phyloP scores from a whole-genome alignment of 1,139 yeast genomes.

The Nakaseomyces bracarensis region DNA sequence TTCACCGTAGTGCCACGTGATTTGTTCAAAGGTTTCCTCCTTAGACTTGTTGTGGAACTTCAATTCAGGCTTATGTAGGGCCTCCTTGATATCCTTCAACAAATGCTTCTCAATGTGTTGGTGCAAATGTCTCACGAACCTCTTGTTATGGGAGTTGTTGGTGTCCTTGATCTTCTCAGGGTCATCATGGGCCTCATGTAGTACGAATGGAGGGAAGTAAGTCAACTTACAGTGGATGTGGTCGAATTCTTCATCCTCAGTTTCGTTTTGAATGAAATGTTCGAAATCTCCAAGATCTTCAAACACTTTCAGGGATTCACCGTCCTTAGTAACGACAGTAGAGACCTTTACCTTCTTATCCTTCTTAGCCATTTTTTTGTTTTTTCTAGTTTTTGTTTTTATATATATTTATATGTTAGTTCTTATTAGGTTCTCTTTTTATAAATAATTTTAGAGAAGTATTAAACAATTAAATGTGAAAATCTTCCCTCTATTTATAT shows the following conservation, averaged over 20 bases:
- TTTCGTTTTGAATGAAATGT: slow-evolving; percentile 57
- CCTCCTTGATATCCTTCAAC: slow-evolving; percentile 54
- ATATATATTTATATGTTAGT: not conserved
- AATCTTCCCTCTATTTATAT: no score
- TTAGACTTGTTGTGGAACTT: slow-evolving; percentile 45
- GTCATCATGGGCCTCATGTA: slow-evolving; percentile 59
- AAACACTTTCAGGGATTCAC: slow-evolving; percentile 36
- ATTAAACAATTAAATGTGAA: no score
- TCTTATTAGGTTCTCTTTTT: no score
- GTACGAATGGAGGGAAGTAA: slow-evolving; percentile 65
- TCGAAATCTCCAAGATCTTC: slow-evolving; percentile 60
- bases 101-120: slow-evolving; percentile 69
- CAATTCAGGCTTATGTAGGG: slow-evolving; percentile 48
- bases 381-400: not conserved
- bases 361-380: slow-evolving; percentile 22
- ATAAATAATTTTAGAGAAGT: no score
- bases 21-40: slow-evolving; percentile 40
- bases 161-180: slow-evolving; percentile 68
- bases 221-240: slow-evolving; percentile 57
- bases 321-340: slow-evolving; percentile 26
- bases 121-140: slow-evolving; percentile 65
- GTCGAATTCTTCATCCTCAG: slow-evolving; percentile 69
- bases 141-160: slow-evolving; percentile 60
- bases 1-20: slow-evolving; percentile 50
- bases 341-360: slow-evolving; percentile 26